Evolutionary conservation across 2,329 filamentous ascomycete genomes (phyloP).

Genomic region (Trichoderma gracile): DNA sequence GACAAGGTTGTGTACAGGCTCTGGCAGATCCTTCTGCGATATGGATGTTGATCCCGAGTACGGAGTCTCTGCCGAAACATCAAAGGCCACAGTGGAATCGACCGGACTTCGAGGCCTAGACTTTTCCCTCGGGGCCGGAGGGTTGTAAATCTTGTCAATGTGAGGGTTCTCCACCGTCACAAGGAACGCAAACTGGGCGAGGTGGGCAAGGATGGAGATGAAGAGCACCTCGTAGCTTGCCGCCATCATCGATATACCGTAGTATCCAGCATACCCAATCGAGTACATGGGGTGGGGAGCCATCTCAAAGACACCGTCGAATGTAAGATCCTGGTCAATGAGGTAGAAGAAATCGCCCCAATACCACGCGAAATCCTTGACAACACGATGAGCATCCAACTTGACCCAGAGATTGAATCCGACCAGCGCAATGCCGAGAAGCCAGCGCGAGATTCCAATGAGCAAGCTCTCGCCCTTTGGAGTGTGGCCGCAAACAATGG

Average conservation of each 20-base stretch:
- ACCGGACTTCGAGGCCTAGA: constrained; percentile 40
- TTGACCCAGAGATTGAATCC: constrained; percentile 99
- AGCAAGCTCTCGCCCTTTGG: constrained; percentile 70
- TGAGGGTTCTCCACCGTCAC: constrained; percentile 93
- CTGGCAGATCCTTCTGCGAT: constrained; percentile 49
- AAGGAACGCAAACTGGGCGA: constrained; percentile 91
- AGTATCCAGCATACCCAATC: constrained; percentile 96
- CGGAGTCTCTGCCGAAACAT: constrained; percentile 30
- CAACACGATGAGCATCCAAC: constrained; percentile 92
- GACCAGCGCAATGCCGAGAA: constrained; percentile 73
- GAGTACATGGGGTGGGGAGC: constrained; percentile 99
- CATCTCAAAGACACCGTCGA: constrained; percentile 99
- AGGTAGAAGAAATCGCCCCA: constrained; percentile 99
- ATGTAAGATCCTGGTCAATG: constrained; percentile 95
- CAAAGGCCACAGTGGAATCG: constrained; percentile 35
- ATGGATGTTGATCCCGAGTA: constrained; percentile 33
- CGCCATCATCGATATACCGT: constrained; percentile 96
- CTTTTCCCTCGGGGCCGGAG: constrained; percentile 72
- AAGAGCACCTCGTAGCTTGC: constrained; percentile 97
- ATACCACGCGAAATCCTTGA: constrained; percentile 99
- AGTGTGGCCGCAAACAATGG: constrained; percentile 77
- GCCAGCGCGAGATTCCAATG: constrained; percentile 75
- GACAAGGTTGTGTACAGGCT: constrained; percentile 78
- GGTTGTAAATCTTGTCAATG: constrained; percentile 97
- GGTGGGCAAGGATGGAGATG: constrained; percentile 93